Base-by-base conservation (phyloP, 2,329 filamentous ascomycete genomes). In the Epichloe baconii region DNA sequence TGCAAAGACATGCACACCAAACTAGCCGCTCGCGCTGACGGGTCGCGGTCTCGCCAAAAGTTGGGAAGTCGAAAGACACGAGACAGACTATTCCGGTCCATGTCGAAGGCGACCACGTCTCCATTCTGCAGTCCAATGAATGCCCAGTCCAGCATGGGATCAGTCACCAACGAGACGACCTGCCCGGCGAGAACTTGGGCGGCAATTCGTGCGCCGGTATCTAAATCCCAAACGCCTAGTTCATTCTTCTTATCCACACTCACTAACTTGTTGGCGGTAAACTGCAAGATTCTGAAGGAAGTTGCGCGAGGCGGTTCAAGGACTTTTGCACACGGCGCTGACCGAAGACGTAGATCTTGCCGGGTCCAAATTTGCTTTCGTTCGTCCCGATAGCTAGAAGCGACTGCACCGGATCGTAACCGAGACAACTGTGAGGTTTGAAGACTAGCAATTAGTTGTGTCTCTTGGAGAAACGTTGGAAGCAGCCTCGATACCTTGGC, bases 401-500 rank as follows among this genome's bases (percentile, higher is more conserved):
- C 31, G 90, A 95, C 65, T 98, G 93, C 12, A 96, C 78, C 1
- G 93, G 90, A 58, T 97, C 90, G 71, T 95, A 97, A 54, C 89
- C 86, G 57, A 97, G 72, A 56, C 85, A 86, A 60, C 87, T 78
- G 23, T 66, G 70, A 58, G 47, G 49, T 57, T 36, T n/a, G 26
- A 19, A 5, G 21, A 46, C 12, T 15, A 31, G 11, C 17, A 38
- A 12, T 50, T 12, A 23, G 36, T 31, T 35, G 14, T 14, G 12
- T 45, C n/a, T 14, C n/a, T 31, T 45, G 15, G 6, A 36, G 31
- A 7, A 14, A 34, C 8, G 15, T 14, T 17, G 38, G 8, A 17
- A 10, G 38, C 7, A 17, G 15, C 14, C n/a, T 17, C 7, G 15
- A 15, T 6, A 10, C 15, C 7, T 3, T 5, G 11, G 21, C 4